Conservation (phyloP, 257 asterid genomes). For the Rauvolfia tetraphylla region DNA sequence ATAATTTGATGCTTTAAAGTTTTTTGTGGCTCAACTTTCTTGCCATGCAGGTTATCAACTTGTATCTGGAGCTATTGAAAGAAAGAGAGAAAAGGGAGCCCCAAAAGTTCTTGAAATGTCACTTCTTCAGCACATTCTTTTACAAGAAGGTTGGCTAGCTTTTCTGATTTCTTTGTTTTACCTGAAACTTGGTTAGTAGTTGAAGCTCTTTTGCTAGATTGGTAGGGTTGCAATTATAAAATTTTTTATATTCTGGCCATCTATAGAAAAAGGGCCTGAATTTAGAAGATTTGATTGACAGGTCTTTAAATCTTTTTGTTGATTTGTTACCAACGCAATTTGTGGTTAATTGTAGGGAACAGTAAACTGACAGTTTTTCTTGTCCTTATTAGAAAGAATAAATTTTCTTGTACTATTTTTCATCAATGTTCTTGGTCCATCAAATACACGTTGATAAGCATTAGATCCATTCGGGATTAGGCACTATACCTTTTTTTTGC, state of each 20-base stretch:
- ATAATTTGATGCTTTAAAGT: slow-evolving; percentile 8
- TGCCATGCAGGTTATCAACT: slow-evolving; percentile 73
- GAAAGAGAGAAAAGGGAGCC: slow-evolving; percentile 90
- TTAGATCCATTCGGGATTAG: background rate
- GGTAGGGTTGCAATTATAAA: background rate
- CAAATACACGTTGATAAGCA: background rate
- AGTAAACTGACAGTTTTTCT: background rate
- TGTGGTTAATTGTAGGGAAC: background rate
- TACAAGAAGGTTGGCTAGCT: slow-evolving; percentile 66
- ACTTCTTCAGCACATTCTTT: slow-evolving; percentile 83
- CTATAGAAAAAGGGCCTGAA: background rate
- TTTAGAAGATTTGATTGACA: background rate
- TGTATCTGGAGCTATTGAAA: slow-evolving; percentile 80
- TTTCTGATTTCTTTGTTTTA: background rate
- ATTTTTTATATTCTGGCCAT: background rate
- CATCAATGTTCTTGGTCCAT: background rate
- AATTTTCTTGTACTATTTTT: background rate
- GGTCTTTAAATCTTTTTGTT: background rate
- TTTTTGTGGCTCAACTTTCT: slow-evolving; percentile 14
- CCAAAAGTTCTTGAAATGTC: slow-evolving; percentile 75
- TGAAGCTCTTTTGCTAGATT: background rate
- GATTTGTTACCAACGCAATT: background rate
- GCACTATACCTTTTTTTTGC: background rate
- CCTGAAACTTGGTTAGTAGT: background rate
- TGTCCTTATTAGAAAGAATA: background rate